Percentiles rank a stretch among this genome's conserved stretches.
Conservation (phyloP, 495 filamentous ascomycete species). For the Mytilinidion resinicola region DNA sequence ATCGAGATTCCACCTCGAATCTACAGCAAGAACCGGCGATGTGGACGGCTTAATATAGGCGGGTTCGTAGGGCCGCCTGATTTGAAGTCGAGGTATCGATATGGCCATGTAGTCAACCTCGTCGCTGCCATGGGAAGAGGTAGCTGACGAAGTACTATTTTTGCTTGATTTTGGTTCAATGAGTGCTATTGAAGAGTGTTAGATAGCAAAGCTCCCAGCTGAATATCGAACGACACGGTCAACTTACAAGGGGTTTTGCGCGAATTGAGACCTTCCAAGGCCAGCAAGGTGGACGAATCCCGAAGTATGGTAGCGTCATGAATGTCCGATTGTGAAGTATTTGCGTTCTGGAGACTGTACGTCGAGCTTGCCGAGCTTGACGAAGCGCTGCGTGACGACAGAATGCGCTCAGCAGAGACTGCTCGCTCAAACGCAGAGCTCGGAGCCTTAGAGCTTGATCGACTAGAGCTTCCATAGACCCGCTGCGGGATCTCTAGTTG, state of each 20-base stretch:
- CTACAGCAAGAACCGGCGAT: slow-evolving; percentile 1
- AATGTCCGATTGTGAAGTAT: slow-evolving; percentile 7
- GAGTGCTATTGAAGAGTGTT: slow-evolving; percentile 2
- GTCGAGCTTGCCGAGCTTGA: slow-evolving; percentile 9
- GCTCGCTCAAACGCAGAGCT: slow-evolving; percentile 28
- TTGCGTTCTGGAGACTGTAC: not conserved
- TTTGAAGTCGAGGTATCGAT: not conserved
- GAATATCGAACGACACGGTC: not conserved
- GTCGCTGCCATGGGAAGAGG: slow-evolving; percentile 20
- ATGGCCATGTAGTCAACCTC: slow-evolving; percentile 17
- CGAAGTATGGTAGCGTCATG: slow-evolving; percentile 18
- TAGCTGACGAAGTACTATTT: slow-evolving; percentile 12
- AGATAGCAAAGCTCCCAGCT: not conserved
- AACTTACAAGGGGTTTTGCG: slow-evolving; percentile 12
- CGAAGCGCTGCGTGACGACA: slow-evolving; percentile 11
- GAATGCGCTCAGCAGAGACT: slow-evolving; percentile 26
- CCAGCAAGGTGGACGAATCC: slow-evolving; percentile 23
- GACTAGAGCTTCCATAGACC: slow-evolving; percentile 18
- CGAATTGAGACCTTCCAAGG: slow-evolving; percentile 26
- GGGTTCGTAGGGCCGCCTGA: slow-evolving; percentile 19
- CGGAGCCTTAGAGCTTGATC: slow-evolving; percentile 10
- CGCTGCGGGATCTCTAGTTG: slow-evolving; percentile 17
- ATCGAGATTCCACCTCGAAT: slow-evolving; percentile 32
- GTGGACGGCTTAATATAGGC: slow-evolving; percentile 18
- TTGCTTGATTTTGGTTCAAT: slow-evolving; percentile 4